Evolutionary conservation across 306 rosid species (phyloP).

Genomic region (Fagus sylvatica): DNA sequence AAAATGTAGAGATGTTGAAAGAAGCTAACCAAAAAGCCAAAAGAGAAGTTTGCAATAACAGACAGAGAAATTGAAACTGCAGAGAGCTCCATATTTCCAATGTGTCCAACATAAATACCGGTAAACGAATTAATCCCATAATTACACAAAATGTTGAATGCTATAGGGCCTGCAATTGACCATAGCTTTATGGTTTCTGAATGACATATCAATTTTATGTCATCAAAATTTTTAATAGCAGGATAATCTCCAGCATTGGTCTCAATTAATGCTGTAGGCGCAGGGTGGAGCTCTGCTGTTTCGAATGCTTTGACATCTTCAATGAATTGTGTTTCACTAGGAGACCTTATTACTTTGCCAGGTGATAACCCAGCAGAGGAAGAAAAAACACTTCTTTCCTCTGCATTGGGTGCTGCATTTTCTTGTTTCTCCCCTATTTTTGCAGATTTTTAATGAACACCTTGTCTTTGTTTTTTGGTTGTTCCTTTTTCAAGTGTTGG

Average conservation of each 20-base stretch:
- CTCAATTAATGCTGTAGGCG: conserved; percentile 44
- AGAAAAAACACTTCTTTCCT: conserved; percentile 31
- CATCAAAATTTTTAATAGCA: conserved; percentile 16
- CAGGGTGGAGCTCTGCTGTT: conserved; percentile 47
- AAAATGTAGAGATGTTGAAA: not conserved
- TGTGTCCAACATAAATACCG: conserved; percentile 72
- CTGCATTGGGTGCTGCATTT: conserved; percentile 15
- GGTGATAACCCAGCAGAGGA: conserved; percentile 35
- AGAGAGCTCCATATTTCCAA: conserved; percentile 78
- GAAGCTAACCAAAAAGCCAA: conserved; percentile 83
- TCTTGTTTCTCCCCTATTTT: conserved; percentile 41
- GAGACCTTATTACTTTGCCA: not conserved
- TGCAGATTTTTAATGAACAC: conserved; percentile 20
- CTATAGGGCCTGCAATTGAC: conserved; percentile 77
- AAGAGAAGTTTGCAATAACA: conserved; percentile 74
- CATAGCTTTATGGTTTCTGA: conserved; percentile 59
- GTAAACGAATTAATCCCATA: conserved; percentile 80
- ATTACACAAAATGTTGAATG: conserved; percentile 72
- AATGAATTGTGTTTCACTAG: conserved; percentile 16
- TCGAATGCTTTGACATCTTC: not conserved
- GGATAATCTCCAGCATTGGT: conserved; percentile 51
- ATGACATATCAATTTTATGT: conserved; percentile 30
- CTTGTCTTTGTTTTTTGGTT: not conserved
- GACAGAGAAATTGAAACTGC: conserved; percentile 77
- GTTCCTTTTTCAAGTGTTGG: not conserved